Conservation (phyloP, 1,284 basidiomycete genomes). For the Ustilago curta region DNA sequence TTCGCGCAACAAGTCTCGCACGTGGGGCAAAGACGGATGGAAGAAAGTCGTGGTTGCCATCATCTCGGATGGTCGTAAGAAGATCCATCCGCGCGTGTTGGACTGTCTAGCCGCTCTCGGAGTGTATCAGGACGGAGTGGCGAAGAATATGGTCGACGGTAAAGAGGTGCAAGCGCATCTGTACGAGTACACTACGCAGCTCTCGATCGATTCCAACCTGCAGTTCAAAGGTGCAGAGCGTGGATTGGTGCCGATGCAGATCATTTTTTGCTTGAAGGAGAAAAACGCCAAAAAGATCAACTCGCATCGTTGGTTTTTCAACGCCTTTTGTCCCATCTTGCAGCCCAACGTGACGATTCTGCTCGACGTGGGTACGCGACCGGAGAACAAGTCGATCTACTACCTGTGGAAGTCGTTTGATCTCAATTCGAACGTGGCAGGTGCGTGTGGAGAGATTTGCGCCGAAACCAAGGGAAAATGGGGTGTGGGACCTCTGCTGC, state of each 20-base stretch:
- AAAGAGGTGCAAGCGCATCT: constrained; percentile 91
- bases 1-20: constrained; percentile 89
- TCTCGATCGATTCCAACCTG: constrained; percentile 86
- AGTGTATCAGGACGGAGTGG: constrained; percentile 77
- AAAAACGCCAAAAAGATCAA: constrained; percentile 76
- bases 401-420: constrained; percentile 97
- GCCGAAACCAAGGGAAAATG: constrained; percentile 65
- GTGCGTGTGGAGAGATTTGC: constrained; percentile 81
- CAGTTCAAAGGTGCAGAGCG: constrained; percentile 96
- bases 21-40: constrained; percentile 97
- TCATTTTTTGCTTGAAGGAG: constrained; percentile 68
- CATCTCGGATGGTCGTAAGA: constrained; percentile 91
- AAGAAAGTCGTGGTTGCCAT: constrained; percentile 81
- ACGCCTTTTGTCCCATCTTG: constrained; percentile 67
- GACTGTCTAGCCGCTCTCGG: constrained; percentile 78
- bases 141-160: constrained; percentile 89
- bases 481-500: constrained; percentile 79
- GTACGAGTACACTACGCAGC: constrained; percentile 94
- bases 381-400: constrained; percentile 95
- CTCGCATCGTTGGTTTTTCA: constrained; percentile 76
- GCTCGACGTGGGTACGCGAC: constrained; percentile 95
- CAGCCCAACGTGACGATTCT: constrained; percentile 89
- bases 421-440: constrained; percentile 80
- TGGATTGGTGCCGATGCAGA: constrained; percentile 73
- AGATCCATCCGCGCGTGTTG: constrained; percentile 90